Percentiles rank a stretch among this genome's conserved stretches.
phyloP scores from a whole-genome alignment of 225 moss, liverwort and hornwort species.

The Antitrichia curtipendula region DNA sequence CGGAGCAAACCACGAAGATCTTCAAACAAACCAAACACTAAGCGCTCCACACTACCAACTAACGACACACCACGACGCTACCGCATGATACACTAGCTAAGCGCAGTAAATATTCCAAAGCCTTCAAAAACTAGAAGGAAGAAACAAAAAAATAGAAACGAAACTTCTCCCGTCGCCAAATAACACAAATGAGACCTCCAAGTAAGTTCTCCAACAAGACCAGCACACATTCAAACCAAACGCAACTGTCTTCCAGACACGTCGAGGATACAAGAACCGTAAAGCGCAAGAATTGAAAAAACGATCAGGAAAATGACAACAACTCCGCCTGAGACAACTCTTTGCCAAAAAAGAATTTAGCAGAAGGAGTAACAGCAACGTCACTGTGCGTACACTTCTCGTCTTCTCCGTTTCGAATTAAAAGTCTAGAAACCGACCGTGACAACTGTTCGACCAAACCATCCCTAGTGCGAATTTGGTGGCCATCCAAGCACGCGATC shows the following conservation, averaged over 20 bases:
- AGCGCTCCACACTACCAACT: neutral
- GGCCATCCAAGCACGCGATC: conserved; percentile 9
- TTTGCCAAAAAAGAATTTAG: neutral
- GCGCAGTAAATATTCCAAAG: neutral
- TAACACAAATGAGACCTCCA: neutral
- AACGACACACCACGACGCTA: neutral
- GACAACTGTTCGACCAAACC: neutral
- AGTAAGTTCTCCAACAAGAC: neutral
- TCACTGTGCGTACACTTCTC: neutral
- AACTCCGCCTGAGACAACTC: neutral
- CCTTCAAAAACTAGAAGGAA: neutral
- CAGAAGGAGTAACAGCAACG: neutral
- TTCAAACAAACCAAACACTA: neutral
- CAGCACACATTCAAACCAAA: neutral
- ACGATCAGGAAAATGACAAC: neutral
- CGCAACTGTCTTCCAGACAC: neutral
- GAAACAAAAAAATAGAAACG: neutral
- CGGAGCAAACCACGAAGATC: neutral
- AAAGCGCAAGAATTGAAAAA: neutral
- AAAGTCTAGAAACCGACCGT: neutral
- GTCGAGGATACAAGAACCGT: neutral
- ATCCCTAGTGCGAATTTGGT: neutral
- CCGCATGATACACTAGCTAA: neutral
- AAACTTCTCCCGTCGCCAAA: neutral
- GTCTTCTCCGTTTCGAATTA: neutral